phyloP scores from a whole-genome alignment of 441 rosid species.

The Dalechampia spathulata region DNA sequence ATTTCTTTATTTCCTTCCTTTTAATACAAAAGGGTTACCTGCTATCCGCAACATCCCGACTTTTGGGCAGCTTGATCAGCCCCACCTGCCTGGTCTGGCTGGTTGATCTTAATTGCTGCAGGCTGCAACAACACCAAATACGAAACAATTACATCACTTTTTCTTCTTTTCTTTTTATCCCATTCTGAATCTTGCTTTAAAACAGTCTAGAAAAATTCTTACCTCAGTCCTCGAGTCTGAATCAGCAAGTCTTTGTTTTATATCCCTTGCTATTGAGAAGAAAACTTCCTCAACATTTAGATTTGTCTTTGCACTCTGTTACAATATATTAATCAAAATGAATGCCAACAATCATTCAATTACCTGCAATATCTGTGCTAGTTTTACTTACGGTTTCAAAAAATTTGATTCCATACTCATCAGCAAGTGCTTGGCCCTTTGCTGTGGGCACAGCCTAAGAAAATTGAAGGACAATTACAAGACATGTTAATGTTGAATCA shows the following conservation, averaged over 20 bases:
- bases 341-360: too few relatives aligned
- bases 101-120: constrained; percentile 67
- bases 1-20: not conserved
- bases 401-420: constrained; percentile 76
- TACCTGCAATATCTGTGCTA: constrained; percentile 1
- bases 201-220: constrained; percentile 11
- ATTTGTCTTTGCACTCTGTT: too few relatives aligned
- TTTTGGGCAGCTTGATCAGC: constrained; percentile 50
- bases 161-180: too few relatives aligned
- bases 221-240: constrained; percentile 63
- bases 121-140: constrained; percentile 48
- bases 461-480: not conserved
- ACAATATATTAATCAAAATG: too few relatives aligned
- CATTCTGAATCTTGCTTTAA: not conserved
- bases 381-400: constrained; percentile 66
- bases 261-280: constrained; percentile 74
- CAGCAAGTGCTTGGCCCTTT: constrained; percentile 79
- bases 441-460: constrained; percentile 76
- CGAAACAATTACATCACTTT: not conserved
- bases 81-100: constrained; percentile 55
- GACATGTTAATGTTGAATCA: constrained; percentile 3
- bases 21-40: constrained; percentile 9
- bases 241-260: constrained; percentile 68
- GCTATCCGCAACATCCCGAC: constrained; percentile 69
- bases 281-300: too few relatives aligned